phyloP scores from a whole-genome alignment of 129 eudicot genomes.

The Centella asiatica region DNA sequence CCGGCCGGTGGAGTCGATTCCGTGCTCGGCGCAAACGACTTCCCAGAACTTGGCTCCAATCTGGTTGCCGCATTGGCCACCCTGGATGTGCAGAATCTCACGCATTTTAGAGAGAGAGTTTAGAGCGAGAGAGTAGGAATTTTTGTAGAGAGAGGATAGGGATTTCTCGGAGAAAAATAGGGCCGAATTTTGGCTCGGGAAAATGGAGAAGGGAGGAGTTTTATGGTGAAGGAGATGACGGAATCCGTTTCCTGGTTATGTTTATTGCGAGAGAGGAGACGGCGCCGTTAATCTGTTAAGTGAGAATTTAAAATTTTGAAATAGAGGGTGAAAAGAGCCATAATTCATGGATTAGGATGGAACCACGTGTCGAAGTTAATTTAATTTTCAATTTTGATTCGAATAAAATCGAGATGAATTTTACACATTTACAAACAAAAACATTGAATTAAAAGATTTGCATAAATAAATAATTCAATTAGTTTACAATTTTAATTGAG shows the following conservation, averaged over 20 bases:
- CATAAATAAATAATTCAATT: too few species aligned
- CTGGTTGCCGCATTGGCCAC: constrained; percentile 80
- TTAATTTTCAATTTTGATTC: too few species aligned
- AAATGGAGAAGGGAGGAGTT: background rate
- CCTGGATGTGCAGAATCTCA: constrained; percentile 63
- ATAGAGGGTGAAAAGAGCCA: background rate
- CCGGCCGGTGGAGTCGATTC: constrained; percentile 53
- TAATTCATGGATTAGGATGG: too few species aligned
- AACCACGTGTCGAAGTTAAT: too few species aligned
- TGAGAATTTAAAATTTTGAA: constrained; percentile 23
- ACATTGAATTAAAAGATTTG: too few species aligned
- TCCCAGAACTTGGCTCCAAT: constrained; percentile 77
- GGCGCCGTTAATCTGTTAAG: constrained; percentile 9
- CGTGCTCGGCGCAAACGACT: constrained; percentile 3
- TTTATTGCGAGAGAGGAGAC: background rate
- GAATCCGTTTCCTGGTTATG: background rate
- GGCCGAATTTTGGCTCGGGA: background rate
- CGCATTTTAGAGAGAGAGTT: constrained; percentile 42
- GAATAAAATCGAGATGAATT: too few species aligned
- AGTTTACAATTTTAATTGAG: too few species aligned
- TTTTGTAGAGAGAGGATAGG: too few species aligned
- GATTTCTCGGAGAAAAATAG: background rate
- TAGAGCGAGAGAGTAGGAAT: background rate
- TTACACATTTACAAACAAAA: too few species aligned
- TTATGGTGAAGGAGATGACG: background rate